Evolutionary conservation across 2,329 filamentous ascomycete species (phyloP).

Genomic region (Akanthomyces lecanii): DNA sequence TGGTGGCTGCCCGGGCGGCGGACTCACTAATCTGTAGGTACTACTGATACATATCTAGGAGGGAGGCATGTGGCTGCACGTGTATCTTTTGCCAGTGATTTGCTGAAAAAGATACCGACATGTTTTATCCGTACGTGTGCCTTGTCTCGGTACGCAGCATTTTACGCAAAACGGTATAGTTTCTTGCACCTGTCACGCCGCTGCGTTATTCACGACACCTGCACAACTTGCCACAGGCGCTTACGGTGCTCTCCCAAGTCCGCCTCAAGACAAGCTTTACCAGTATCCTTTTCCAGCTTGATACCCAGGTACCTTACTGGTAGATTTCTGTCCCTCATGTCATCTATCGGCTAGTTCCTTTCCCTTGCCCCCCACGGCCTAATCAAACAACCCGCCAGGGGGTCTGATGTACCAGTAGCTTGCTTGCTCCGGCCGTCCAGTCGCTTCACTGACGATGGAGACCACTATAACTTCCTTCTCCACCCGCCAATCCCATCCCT

Average conservation of each 20-base stretch:
- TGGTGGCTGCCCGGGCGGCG: not conserved
- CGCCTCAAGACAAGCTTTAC: too few relatives aligned
- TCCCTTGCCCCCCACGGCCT: not conserved
- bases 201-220: too few relatives aligned
- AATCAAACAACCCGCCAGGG: slow-evolving; percentile 8
- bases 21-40: too few relatives aligned
- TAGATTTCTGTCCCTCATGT: not conserved
- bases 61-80: not conserved
- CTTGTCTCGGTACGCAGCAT: not conserved
- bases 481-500: not conserved
- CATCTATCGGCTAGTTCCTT: not conserved
- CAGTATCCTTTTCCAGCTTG: too few relatives aligned
- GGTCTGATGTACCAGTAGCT: not conserved
- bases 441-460: not conserved
- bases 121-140: not conserved
- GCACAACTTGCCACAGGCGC: too few relatives aligned
- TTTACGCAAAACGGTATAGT: not conserved
- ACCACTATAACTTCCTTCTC: slow-evolving; percentile 1
- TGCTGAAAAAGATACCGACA: too few relatives aligned
- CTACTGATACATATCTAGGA: too few relatives aligned
- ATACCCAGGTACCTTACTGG: too few relatives aligned
- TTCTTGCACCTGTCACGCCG: not conserved
- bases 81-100: not conserved
- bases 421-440: not conserved
- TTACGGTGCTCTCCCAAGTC: too few relatives aligned